These are phyloP conservation scores for Debaryomyces sp. DNA, from an alignment of 1,139 yeast genomes.

Conservation along the genomic window DNA sequence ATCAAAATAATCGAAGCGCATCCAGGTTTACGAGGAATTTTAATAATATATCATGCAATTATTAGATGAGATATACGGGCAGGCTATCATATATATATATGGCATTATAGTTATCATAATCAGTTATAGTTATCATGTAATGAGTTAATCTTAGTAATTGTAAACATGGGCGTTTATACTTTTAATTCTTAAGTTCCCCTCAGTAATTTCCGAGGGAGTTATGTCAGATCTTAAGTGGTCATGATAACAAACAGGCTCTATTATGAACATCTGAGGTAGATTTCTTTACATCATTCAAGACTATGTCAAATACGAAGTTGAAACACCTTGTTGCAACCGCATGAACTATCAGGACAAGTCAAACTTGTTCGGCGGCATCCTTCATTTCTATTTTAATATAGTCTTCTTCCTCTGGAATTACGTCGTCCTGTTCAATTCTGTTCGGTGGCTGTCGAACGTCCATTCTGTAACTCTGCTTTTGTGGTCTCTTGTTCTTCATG, in stretches of 20 bases:
- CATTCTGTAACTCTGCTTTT: slow-evolving; percentile 4
- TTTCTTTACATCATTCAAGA: too few relatives aligned
- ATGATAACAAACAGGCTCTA: too few relatives aligned
- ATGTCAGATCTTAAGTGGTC: too few relatives aligned
- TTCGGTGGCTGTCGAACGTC: slow-evolving; percentile 7
- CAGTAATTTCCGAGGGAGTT: too few relatives aligned
- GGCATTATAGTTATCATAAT: too few relatives aligned
- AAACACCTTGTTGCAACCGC: too few relatives aligned
- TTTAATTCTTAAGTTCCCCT: too few relatives aligned
- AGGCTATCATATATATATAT: neutral
- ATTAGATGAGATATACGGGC: neutral
- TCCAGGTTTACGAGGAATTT: neutral
- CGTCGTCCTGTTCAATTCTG: neutral
- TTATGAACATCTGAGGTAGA: too few relatives aligned
- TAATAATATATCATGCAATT: neutral
- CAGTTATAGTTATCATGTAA: too few relatives aligned
- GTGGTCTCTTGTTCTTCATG: slow-evolving; percentile 9
- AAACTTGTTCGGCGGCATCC: slow-evolving; percentile 7
- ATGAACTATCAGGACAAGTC: neutral
- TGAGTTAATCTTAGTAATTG: too few relatives aligned
- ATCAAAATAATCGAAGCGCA: neutral
- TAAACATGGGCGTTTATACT: too few relatives aligned
- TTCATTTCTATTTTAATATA: slow-evolving; percentile 13
- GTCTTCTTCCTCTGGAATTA: slow-evolving; percentile 6
- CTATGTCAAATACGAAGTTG: too few relatives aligned